Conservation (phyloP, 73 alveolate species). For the Uronychia binucleata region DNA sequence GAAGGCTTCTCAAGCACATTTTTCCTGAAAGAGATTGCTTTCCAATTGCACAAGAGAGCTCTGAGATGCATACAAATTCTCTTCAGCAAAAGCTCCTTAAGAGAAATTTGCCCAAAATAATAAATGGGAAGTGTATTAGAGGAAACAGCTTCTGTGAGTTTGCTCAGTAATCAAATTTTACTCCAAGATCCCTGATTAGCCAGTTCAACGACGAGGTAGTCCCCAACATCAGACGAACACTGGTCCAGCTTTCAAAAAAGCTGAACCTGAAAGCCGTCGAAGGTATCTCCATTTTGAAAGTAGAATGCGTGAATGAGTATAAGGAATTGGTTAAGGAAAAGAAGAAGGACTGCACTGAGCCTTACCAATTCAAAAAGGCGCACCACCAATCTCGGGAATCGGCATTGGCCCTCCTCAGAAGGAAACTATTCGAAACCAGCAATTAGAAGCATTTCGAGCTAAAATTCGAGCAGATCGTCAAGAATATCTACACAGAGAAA, state of each 20-base stretch:
- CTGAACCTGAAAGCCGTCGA: neutral
- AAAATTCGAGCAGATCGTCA: neutral
- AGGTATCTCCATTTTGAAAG: neutral
- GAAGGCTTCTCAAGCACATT: constrained; percentile 85
- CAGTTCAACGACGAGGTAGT: neutral
- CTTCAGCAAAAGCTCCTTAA: constrained; percentile 72
- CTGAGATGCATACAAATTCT: constrained; percentile 77
- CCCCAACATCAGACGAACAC: neutral
- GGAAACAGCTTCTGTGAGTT: neutral
- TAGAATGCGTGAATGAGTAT: neutral
- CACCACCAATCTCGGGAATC: neutral
- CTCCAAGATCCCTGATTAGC: neutral
- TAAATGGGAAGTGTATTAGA: constrained; percentile 68
- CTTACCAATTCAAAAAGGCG: neutral
- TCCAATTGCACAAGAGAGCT: constrained; percentile 80
- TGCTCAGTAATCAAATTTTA: neutral
- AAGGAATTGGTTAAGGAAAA: neutral
- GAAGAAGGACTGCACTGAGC: neutral
- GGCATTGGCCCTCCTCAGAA: neutral
- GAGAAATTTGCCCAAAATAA: neutral
- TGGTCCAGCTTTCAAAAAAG: neutral
- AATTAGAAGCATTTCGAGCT: neutral
- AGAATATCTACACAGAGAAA: neutral
- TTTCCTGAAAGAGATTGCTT: constrained; percentile 96
- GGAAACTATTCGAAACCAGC: neutral